A percentile compares a stretch with the other conserved stretches of the same genome.
Evolutionary conservation across 306 rosid species (phyloP).

Genomic region (Acmispon strigosus): DNA sequence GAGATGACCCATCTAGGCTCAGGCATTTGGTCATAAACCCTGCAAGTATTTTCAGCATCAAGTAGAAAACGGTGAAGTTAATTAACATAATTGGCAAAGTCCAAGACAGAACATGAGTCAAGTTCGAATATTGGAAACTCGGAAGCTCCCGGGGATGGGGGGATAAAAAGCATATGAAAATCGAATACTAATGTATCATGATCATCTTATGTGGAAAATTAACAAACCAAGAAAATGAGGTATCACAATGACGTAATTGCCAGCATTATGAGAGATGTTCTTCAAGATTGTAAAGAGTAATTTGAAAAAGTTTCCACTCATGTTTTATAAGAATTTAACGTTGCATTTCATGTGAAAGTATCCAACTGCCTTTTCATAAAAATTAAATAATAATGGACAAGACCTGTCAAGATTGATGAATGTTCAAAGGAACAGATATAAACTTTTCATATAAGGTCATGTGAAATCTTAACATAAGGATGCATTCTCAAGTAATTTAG

Average conservation of each 20-base stretch:
- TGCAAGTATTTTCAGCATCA: conserved; percentile 27
- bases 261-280: neutral
- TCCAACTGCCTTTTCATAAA: neutral
- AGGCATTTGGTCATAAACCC: conserved; percentile 99
- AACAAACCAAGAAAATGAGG: neutral
- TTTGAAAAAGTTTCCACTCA: neutral
- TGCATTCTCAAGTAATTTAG: neutral
- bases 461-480: neutral
- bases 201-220: neutral
- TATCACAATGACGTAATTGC: neutral
- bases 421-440: neutral
- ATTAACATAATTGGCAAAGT: neutral
- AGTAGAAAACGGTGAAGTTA: neutral
- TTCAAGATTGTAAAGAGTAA: neutral
- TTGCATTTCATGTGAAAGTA: neutral
- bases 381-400: neutral
- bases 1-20: conserved; percentile 98
- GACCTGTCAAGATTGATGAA: neutral
- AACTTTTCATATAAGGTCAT: neutral
- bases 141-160: neutral
- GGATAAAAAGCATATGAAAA: neutral
- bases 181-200: neutral
- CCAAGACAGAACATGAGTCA: conserved; percentile 7
- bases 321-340: neutral
- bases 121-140: neutral